phyloP scores from a whole-genome alignment of 192 early-diverging fungal genomes.

The Coemansia sp. region DNA sequence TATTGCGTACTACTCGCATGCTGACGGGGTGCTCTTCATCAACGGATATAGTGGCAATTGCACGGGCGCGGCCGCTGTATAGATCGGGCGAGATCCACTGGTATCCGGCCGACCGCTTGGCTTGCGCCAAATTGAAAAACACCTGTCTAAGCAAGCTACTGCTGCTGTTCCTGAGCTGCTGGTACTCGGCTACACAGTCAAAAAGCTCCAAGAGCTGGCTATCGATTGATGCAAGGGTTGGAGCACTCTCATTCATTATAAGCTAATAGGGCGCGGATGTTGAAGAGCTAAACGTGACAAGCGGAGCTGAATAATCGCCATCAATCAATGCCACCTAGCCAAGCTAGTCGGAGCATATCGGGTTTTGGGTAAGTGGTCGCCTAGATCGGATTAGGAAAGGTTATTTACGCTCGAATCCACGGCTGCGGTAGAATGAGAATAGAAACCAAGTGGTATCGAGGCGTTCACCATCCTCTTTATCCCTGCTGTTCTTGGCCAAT shows the following conservation, averaged over 20 bases:
- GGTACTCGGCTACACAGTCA: constrained; percentile 35
- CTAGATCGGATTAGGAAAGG: not conserved
- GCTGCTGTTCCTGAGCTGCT: constrained; percentile 7
- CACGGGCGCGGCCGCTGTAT: constrained; percentile 33
- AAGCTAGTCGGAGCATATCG: not conserved
- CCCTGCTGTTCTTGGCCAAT: too few species aligned
- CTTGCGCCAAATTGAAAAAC: constrained; percentile 37
- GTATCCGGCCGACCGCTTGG: constrained; percentile 46
- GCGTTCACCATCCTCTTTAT: too few species aligned
- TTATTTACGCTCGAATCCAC: too few species aligned
- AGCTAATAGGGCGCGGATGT: not conserved
- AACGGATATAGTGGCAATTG: constrained; percentile 25
- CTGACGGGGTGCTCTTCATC: not conserved
- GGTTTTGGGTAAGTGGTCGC: not conserved
- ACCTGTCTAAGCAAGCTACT: constrained; percentile 16
- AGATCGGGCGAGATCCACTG: constrained; percentile 45
- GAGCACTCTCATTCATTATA: not conserved
- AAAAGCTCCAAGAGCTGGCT: constrained; percentile 17
- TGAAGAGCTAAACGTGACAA: not conserved
- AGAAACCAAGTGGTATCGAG: too few species aligned
- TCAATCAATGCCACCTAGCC: not conserved
- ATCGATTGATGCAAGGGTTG: constrained; percentile 9
- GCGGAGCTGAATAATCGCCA: not conserved
- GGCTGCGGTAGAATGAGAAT: too few species aligned
- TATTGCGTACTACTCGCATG: not conserved